Percentiles rank a stretch among this genome's conserved stretches.
phyloP scores from a whole-genome alignment of 257 asterid species.

The Ilex asprella region DNA sequence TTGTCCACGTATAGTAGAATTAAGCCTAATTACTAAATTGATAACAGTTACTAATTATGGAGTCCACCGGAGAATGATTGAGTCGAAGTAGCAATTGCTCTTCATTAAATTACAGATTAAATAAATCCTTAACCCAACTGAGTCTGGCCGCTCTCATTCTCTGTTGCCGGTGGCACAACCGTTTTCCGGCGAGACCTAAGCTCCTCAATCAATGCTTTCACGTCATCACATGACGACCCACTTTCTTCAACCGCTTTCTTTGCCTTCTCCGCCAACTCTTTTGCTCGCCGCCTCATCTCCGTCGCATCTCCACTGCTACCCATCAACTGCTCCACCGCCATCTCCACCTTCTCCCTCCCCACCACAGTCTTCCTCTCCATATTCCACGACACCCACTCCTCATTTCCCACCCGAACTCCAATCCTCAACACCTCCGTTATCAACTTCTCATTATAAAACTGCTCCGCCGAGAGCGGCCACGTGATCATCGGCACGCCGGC shows the following conservation, averaged over 20 bases:
- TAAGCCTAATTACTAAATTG: too few relatives aligned
- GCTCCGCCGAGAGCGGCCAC: constrained; percentile 42
- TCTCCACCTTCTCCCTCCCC: constrained; percentile 27
- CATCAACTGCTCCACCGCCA: constrained; percentile 30
- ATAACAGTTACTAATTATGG: too few relatives aligned
- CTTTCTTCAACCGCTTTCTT: constrained; percentile 14
- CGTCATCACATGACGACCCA: too few relatives aligned
- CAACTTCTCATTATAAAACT: constrained; percentile 38
- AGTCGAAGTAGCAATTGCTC: too few relatives aligned
- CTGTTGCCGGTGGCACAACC: too few relatives aligned
- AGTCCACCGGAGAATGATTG: too few relatives aligned
- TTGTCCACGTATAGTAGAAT: too few relatives aligned
- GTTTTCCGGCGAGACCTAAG: too few relatives aligned
- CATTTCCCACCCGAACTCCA: constrained; percentile 33
- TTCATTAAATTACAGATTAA: too few relatives aligned
- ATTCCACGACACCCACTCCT: constrained; percentile 20
- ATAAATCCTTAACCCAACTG: too few relatives aligned
- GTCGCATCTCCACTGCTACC: constrained; percentile 22
- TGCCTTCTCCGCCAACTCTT: constrained; percentile 27
- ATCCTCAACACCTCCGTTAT: constrained; percentile 24
- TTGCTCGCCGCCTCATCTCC: constrained; percentile 33
- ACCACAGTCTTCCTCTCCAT: constrained; percentile 24
- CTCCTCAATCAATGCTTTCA: too few relatives aligned
- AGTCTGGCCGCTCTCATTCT: too few relatives aligned
- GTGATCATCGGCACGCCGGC: constrained; percentile 36